phyloP scores from a whole-genome alignment of 768 basidiomycete genomes.

The Gloeostereum incarnatum region DNA sequence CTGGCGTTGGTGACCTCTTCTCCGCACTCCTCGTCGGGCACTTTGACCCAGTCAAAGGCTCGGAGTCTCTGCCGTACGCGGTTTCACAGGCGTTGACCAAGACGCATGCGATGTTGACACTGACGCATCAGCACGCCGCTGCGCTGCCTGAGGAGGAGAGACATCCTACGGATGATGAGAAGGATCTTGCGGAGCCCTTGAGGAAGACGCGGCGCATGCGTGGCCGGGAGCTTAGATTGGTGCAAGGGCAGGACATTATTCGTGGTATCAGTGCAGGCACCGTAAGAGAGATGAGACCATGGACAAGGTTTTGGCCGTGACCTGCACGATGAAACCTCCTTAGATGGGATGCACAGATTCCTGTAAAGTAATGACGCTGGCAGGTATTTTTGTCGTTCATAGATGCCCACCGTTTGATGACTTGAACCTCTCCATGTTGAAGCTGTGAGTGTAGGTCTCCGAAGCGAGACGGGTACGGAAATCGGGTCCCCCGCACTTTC shows the following conservation, averaged over 20 bases:
- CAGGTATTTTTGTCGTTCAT: too few relatives aligned
- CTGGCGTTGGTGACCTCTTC: constrained; percentile 96
- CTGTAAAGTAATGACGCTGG: too few relatives aligned
- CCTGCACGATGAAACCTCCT: too few relatives aligned
- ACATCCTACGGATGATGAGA: constrained; percentile 66
- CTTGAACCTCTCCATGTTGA: too few relatives aligned
- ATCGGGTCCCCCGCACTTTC: too few relatives aligned
- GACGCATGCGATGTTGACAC: constrained; percentile 60
- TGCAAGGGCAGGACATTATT: constrained; percentile 70
- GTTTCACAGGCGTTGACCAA: constrained; percentile 61
- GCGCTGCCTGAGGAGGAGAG: constrained; percentile 51
- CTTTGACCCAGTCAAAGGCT: constrained; percentile 30
- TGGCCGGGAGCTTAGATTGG: constrained; percentile 74
- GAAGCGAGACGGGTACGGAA: too few relatives aligned
- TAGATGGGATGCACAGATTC: too few relatives aligned
- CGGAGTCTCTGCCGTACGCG: constrained; percentile 38
- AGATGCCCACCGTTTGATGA: too few relatives aligned
- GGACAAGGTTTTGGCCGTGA: constrained; percentile 37
- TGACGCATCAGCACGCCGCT: constrained; percentile 52
- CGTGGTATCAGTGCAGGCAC: constrained; percentile 30
- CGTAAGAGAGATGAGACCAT: constrained; percentile 26
- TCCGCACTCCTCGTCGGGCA: constrained; percentile 85
- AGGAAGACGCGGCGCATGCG: constrained; percentile 69
- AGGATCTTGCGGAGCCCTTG: constrained; percentile 44
- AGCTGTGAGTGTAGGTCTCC: too few relatives aligned